Evolutionary conservation across 2,329 filamentous ascomycete genomes (phyloP).

Genomic region (Colletotrichum falcatum): DNA sequence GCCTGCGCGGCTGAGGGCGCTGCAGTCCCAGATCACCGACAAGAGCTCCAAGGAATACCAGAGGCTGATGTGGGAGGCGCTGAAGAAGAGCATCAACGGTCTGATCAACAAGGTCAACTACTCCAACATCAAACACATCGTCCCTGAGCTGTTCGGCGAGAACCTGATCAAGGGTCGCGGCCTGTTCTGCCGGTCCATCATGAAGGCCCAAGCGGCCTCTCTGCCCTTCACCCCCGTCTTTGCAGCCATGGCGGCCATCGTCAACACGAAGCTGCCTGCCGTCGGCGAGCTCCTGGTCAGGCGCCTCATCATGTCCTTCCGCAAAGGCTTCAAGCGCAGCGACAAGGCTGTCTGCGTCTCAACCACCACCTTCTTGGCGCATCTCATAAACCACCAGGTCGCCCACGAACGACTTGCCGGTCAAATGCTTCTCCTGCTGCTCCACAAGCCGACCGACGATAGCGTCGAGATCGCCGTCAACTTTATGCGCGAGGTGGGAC

Average conservation of each 20-base stretch:
- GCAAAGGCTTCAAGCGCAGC: slow-evolving; percentile 95
- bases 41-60: slow-evolving; percentile 97
- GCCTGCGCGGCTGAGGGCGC: slow-evolving; percentile 86
- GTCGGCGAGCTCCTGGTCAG: slow-evolving; percentile 92
- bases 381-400: slow-evolving; percentile 96
- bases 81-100: slow-evolving; percentile 99
- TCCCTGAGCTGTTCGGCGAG: slow-evolving; percentile 94
- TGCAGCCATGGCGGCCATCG: slow-evolving; percentile 93
- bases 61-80: slow-evolving; percentile 97
- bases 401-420: slow-evolving; percentile 93
- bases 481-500: slow-evolving; percentile 90
- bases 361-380: slow-evolving; percentile 93
- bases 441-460: slow-evolving; percentile 96
- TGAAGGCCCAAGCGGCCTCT: slow-evolving; percentile 98
- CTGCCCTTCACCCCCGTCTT: slow-evolving; percentile 97
- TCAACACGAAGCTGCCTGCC: slow-evolving; percentile 96
- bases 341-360: slow-evolving; percentile 96
- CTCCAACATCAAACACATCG: slow-evolving; percentile 97
- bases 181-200: slow-evolving; percentile 93
- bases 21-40: slow-evolving; percentile 97
- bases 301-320: slow-evolving; percentile 89
- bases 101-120: slow-evolving; percentile 99
- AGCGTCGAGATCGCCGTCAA: slow-evolving; percentile 97
- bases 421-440: slow-evolving; percentile 89
- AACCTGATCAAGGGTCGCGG: slow-evolving; percentile 93